These are phyloP conservation scores for Ambrosia artemisiifolia DNA, from an alignment of 129 eudicot genomes.

Conservation along the genomic window DNA sequence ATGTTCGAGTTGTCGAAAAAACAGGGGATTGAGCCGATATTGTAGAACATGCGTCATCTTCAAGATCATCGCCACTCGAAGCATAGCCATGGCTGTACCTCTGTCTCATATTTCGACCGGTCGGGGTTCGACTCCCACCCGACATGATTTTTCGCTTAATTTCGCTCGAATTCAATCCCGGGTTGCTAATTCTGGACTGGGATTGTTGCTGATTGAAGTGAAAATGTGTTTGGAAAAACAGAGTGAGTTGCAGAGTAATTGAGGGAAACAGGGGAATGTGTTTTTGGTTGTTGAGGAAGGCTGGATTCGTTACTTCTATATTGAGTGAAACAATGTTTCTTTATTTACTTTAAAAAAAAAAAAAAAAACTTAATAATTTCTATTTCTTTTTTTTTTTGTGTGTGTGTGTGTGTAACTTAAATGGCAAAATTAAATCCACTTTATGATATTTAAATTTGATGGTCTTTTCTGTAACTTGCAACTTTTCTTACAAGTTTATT, in stretches of 20 bases:
- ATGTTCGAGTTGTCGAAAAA: not conserved
- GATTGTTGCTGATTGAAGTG: no score
- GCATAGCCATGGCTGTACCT: slow-evolving; percentile 65
- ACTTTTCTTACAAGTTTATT: not conserved
- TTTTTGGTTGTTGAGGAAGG: not conserved
- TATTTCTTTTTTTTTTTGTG: no score
- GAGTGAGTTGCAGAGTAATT: not conserved
- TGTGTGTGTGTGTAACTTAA: no score
- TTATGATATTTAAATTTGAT: no score
- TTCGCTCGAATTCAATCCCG: not conserved
- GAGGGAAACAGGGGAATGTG: not conserved
- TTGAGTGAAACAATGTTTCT: not conserved
- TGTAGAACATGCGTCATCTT: slow-evolving; percentile 70
- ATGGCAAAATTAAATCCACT: not conserved
- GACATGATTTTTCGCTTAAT: slow-evolving; percentile 34
- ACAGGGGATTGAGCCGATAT: slow-evolving; percentile 11
- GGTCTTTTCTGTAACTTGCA: not conserved
- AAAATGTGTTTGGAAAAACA: not conserved
- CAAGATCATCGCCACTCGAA: slow-evolving; percentile 71
- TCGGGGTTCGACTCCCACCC: slow-evolving; percentile 44
- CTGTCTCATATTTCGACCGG: slow-evolving; percentile 52
- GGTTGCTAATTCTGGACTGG: not conserved
- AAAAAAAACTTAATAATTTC: no score
- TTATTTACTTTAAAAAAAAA: no score
- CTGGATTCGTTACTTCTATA: not conserved